Percentiles rank a stretch among this genome's conserved stretches.
phyloP scores from a whole-genome alignment of 345 rosid species.

The Gossypium anomalum region DNA sequence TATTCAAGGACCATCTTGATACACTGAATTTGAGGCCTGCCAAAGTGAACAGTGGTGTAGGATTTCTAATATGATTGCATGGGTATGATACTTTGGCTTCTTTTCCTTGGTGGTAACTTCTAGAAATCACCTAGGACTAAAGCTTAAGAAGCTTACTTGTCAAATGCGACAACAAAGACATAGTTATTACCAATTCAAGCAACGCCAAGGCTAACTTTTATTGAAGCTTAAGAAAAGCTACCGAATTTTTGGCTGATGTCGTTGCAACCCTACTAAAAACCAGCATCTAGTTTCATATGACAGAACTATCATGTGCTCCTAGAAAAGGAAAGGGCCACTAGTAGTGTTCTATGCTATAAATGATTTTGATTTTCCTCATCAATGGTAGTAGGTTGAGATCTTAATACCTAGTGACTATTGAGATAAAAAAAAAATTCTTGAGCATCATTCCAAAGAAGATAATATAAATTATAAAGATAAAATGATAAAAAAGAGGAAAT shows the following conservation, averaged over 20 bases:
- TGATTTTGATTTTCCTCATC: neutral
- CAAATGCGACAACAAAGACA: neutral
- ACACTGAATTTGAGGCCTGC: too few species aligned
- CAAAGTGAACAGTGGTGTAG: too few species aligned
- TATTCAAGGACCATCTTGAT: too few species aligned
- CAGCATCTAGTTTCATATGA: neutral
- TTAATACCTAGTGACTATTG: neutral
- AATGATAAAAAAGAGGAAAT: neutral
- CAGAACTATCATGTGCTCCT: neutral
- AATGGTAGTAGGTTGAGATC: neutral
- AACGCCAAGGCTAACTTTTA: neutral
- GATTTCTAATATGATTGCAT: neutral
- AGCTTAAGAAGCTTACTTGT: neutral
- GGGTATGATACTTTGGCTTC: neutral
- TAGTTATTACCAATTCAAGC: neutral
- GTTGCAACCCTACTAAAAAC: neutral
- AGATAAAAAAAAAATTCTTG: neutral
- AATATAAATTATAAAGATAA: neutral
- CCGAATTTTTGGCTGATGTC: neutral
- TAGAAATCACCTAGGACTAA: neutral
- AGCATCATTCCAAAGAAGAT: neutral
- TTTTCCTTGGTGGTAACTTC: neutral
- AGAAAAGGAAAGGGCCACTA: neutral
- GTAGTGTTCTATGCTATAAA: neutral
- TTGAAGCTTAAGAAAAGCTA: neutral